phyloP scores from a whole-genome alignment of 371 early-diverging fungal genomes.

The Zopfochytrium polystomum region DNA sequence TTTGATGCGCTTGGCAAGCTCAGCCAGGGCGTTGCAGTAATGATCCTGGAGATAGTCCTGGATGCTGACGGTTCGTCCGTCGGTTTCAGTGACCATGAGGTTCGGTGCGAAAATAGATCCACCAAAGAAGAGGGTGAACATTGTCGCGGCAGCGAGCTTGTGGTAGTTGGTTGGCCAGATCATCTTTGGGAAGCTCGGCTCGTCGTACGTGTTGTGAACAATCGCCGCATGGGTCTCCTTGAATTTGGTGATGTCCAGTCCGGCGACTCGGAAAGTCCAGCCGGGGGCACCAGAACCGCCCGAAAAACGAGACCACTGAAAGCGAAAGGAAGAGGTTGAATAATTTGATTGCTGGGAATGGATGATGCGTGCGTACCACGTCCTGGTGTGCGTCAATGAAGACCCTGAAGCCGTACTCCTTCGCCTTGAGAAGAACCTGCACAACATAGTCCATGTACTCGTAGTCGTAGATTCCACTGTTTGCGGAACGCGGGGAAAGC shows the following conservation, averaged over 20 bases:
- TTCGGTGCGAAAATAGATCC: conserved; percentile 74
- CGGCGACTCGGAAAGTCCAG: conserved; percentile 80
- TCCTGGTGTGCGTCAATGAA: conserved; percentile 45
- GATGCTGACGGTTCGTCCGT: conserved; percentile 43
- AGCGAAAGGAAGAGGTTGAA: too few relatives aligned
- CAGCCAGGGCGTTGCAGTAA: conserved; percentile 48
- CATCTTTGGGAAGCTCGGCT: conserved; percentile 53
- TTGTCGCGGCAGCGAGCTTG: conserved; percentile 76
- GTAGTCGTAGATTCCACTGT: conserved; percentile 80
- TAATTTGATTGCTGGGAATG: too few relatives aligned
- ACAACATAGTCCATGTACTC: conserved; percentile 79
- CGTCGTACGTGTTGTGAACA: conserved; percentile 58
- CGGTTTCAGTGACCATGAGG: conserved; percentile 48
- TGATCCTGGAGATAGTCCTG: conserved; percentile 71
- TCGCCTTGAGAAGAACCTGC: conserved; percentile 59
- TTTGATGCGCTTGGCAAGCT: conserved; percentile 45
- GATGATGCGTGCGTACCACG: too few relatives aligned
- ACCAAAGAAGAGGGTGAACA: conserved; percentile 87
- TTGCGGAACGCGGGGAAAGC: too few relatives aligned
- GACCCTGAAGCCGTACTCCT: conserved; percentile 60
- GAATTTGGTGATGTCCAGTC: conserved; percentile 66
- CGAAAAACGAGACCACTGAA: conserved; percentile 43
- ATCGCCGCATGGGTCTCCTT: conserved; percentile 68
- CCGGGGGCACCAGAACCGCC: conserved; percentile 89
- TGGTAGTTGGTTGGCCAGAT: conserved; percentile 87